Conservation (phyloP, 164 flowering plant species). For the Kalanchoe fedtschenkoi region DNA sequence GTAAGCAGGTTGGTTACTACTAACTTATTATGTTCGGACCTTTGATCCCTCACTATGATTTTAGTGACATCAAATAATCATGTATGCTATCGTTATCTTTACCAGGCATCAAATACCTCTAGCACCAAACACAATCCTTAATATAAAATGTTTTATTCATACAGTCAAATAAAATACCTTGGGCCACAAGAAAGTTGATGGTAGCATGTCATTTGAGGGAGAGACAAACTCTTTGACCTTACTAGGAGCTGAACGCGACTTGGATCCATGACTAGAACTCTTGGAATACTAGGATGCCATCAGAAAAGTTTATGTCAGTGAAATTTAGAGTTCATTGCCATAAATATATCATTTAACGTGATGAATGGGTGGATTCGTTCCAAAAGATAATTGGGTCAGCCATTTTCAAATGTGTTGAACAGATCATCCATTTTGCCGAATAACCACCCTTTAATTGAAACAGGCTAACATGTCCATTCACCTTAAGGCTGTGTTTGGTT, state of each 20-base stretch:
- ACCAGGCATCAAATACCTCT: background rate
- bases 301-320: background rate
- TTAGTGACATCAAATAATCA: background rate
- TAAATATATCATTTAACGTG: background rate
- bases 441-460: no score
- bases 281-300: constrained; percentile 36
- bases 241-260: constrained; percentile 35
- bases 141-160: background rate
- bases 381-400: background rate
- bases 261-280: constrained; percentile 43
- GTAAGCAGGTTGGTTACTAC: no score
- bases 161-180: constrained; percentile 34
- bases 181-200: constrained; percentile 46
- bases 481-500: no score
- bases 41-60: no score
- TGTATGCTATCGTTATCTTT: background rate
- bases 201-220: constrained; percentile 13
- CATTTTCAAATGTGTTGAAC: background rate
- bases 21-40: no score
- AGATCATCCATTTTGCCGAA: no score
- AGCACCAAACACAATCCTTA: background rate
- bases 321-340: background rate
- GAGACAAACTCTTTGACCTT: constrained; percentile 30
- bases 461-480: no score
- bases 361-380: background rate